These are phyloP conservation scores for Sporothrix brunneoviolacea DNA, from an alignment of 2,329 filamentous ascomycete genomes.

Conservation along the genomic window DNA sequence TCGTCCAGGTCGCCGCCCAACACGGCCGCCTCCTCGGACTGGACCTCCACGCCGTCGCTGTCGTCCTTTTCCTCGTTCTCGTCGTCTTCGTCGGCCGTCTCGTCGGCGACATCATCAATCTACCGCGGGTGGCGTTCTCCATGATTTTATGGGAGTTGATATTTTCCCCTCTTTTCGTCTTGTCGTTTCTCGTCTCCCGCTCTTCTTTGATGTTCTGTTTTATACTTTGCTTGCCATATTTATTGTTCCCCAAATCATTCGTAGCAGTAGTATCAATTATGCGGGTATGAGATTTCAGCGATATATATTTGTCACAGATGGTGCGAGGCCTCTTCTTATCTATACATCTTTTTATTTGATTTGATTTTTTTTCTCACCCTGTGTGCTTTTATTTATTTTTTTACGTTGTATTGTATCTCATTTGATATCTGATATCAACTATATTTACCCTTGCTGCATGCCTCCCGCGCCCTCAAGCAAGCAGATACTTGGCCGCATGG, in stretches of 20 bases:
- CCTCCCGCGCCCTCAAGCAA: background rate
- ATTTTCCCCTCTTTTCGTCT: background rate
- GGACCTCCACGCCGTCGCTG: background rate
- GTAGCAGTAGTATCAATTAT: too few relatives aligned
- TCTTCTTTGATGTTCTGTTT: conserved; percentile 19
- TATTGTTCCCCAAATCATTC: too few relatives aligned
- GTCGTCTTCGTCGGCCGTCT: background rate
- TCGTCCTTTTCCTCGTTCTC: background rate
- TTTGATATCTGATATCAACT: conserved; percentile 13
- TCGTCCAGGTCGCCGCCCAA: background rate
- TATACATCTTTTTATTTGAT: too few relatives aligned
- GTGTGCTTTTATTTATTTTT: too few relatives aligned
- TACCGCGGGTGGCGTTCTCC: conserved; percentile 1
- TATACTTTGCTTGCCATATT: too few relatives aligned
- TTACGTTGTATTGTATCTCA: too few relatives aligned
- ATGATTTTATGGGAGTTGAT: background rate
- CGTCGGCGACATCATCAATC: conserved; percentile 1
- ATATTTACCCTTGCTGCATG: too few relatives aligned
- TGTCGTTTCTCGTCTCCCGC: background rate
- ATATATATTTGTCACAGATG: too few relatives aligned
- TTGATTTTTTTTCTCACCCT: too few relatives aligned
- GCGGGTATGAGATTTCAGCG: too few relatives aligned
- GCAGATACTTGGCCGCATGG: conserved; percentile 80
- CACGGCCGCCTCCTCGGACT: background rate
- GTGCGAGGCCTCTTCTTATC: too few relatives aligned